phyloP scores from a whole-genome alignment of 2,329 filamentous ascomycete genomes.

The Alternaria metachromatica region DNA sequence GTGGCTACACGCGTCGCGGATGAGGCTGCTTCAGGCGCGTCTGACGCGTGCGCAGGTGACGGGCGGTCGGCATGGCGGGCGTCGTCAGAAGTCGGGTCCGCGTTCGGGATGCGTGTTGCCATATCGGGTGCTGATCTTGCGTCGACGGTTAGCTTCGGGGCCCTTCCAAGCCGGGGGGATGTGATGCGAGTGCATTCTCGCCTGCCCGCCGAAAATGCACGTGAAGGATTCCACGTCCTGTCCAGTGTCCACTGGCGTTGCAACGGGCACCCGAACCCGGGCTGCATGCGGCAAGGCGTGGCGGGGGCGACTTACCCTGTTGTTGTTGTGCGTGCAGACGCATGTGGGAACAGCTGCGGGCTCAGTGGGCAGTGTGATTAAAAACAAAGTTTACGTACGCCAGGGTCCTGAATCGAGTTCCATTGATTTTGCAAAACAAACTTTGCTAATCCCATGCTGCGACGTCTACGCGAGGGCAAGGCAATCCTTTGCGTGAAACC shows the following conservation, averaged over 20 bases:
- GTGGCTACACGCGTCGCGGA: conserved; percentile 3
- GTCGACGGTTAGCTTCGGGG: conserved; percentile 18
- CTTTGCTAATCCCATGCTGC: not conserved
- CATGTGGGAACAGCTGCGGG: conserved; percentile 17
- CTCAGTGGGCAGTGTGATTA: conserved; percentile 15
- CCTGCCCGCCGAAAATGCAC: conserved; percentile 7
- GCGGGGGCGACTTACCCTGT: conserved; percentile 19
- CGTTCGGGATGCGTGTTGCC: conserved; percentile 11
- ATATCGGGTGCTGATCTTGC: conserved; percentile 14
- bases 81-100: conserved; percentile 11
- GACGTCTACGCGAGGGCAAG: not conserved
- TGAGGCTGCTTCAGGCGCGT: conserved; percentile 13
- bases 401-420: conserved; percentile 13
- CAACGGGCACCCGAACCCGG: conserved; percentile 10
- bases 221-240: conserved; percentile 7
- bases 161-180: conserved; percentile 12
- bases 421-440: conserved; percentile 13
- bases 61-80: conserved; percentile 22
- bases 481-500: not conserved
- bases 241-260: conserved; percentile 3
- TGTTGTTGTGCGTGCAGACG: conserved; percentile 15
- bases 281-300: conserved; percentile 17
- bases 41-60: conserved; percentile 19
- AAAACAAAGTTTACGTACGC: conserved; percentile 18
- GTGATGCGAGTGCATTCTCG: conserved; percentile 15